Conservation (phyloP, 176 grass and related monocot species). For the Bothriochloa decipiens region DNA sequence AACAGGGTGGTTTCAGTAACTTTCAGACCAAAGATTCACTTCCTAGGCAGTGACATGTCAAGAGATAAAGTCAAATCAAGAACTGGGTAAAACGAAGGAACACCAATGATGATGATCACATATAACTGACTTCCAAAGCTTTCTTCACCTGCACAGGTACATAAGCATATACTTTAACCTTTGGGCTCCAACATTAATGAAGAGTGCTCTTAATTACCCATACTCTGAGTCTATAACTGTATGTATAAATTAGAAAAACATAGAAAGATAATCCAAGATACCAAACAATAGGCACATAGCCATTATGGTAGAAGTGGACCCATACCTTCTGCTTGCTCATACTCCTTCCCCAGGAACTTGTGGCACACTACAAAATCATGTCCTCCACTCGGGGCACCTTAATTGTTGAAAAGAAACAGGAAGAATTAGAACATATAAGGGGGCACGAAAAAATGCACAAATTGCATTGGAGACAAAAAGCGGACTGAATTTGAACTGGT, state of each 20-base stretch:
- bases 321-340: too few species aligned
- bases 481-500: too few species aligned
- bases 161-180: conserved; percentile 82
- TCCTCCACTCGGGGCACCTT: too few species aligned
- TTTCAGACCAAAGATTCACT: conserved; percentile 1
- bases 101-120: background rate
- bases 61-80: conserved; percentile 24
- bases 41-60: background rate
- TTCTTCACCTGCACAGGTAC: conserved; percentile 93
- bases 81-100: conserved; percentile 5
- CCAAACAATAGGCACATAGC: too few species aligned
- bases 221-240: background rate
- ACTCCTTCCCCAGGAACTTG: too few species aligned
- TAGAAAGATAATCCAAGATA: background rate
- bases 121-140: conserved; percentile 73
- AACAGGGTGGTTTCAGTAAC: background rate
- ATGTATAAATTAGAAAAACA: background rate
- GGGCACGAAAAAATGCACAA: too few species aligned
- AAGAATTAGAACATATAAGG: too few species aligned
- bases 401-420: too few species aligned
- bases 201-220: conserved; percentile 14
- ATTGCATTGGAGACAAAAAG: too few species aligned
- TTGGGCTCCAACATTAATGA: conserved; percentile 34
- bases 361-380: too few species aligned
- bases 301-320: too few species aligned